Evolutionary conservation across 2,329 filamentous ascomycete species (phyloP), one percentile per base, ranked within the genome.

Genomic region (Penicillium thymicola): DNA sequence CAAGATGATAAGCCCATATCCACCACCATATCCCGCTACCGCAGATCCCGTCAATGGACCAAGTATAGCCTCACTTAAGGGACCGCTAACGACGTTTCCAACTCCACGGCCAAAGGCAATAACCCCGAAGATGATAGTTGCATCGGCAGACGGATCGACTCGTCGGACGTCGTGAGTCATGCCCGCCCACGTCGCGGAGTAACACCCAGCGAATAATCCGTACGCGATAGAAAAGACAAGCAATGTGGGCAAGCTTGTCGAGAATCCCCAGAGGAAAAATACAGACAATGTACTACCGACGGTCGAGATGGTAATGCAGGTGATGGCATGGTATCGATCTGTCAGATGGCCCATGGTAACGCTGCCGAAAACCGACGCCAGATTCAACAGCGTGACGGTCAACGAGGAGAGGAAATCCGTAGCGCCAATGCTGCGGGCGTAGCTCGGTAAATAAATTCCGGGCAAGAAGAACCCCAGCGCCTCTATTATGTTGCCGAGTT

Each of bases 81-180:
- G 81, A 3, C 81, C 81, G 57, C 74, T 77, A 10, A 78, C 74
- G 10, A 84, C 68, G 64, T 78, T 80, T 4, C 81, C 81, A 21
- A 83, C 73, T 0, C 81, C 81, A 43, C 79, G 78, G 0, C 80
- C 80, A 9, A 76, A 76, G 10, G 75, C 75, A 51, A 83, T 69
- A 14, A 78, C 72, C 0, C 75, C 76, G 55, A 82, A 79, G 1
- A 82, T 72, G 59, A 82, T 76, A 0, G 78, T 76, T 4, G 77
- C 69, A 42, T 83, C 80, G 0, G 75, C 70, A 5, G 55, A 59
- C 1, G 63, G 59, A 16, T 74, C 69, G 44, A 69, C 71, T 38
- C 69, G 65, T 49, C 71, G 68, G 4, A 79, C 74, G 36, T 78
- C 73, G 16, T 70, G 72, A 30, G 79, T 74, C 21, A 80, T 76